A percentile compares a stretch with the other conserved stretches of the same genome.
These are phyloP conservation scores for rapeseed (Brassica napus) DNA, from an alignment of 345 rosid species.

Conservation along the genomic window DNA sequence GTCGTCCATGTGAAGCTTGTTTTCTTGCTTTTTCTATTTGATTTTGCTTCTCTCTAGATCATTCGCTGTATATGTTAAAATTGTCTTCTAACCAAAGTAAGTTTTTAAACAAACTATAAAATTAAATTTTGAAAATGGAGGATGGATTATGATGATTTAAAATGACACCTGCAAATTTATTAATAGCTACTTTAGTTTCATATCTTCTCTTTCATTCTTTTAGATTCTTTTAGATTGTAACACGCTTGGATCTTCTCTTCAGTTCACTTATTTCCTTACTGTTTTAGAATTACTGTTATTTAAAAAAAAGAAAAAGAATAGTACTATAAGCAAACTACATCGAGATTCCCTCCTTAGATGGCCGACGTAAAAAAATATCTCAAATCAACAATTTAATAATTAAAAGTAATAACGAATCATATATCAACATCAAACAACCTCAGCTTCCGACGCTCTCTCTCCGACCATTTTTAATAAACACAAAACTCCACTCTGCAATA, in stretches of 20 bases:
- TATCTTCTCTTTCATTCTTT: not conserved
- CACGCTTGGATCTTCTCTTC: not conserved
- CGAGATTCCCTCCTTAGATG: constrained; percentile 27
- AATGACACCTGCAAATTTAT: not conserved
- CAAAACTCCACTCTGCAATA: constrained; percentile 9
- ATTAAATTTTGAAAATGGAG: not conserved
- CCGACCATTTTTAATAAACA: constrained; percentile 7
- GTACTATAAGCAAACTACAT: not conserved
- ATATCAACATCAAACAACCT: constrained; percentile 16
- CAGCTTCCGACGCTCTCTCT: constrained; percentile 19
- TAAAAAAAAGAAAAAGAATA: not conserved
- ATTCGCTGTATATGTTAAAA: not conserved
- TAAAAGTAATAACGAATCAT: constrained; percentile 12
- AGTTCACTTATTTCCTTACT: not conserved
- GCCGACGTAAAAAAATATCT: constrained; percentile 28
- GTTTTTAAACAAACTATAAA: not conserved
- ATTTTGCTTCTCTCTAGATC: constrained; percentile 12
- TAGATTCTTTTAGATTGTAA: not conserved
- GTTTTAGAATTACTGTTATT: not conserved
- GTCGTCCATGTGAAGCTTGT: constrained; percentile 41
- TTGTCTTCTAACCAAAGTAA: not conserved
- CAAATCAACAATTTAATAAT: constrained; percentile 6
- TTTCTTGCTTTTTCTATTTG: constrained; percentile 15
- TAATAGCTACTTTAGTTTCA: not conserved
- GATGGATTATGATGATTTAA: not conserved